These are phyloP conservation scores for Lathyrus tuberosus DNA, from an alignment of 306 rosid genomes.

Conservation along the genomic window DNA sequence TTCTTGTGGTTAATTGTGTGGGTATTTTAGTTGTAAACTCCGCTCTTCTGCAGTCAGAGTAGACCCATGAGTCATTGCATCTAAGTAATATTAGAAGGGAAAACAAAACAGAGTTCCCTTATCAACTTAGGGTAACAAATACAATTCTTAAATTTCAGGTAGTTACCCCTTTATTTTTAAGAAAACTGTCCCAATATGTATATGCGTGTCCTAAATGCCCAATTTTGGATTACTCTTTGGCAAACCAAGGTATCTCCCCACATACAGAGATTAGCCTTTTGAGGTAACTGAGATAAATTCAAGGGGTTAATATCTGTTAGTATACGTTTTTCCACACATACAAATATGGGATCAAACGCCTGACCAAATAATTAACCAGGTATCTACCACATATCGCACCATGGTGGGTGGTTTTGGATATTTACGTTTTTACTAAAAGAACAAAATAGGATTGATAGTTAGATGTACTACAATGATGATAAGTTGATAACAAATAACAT, in stretches of 20 bases:
- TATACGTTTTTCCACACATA: neutral
- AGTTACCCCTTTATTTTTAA: constrained; percentile 10
- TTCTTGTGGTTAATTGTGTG: constrained; percentile 18
- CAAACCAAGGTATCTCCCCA: neutral
- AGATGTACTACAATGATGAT: too few relatives aligned
- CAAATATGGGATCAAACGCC: neutral
- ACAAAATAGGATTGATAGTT: too few relatives aligned
- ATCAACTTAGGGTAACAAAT: constrained; percentile 15
- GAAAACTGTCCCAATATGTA: neutral
- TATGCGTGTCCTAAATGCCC: neutral
- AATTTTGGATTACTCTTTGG: neutral
- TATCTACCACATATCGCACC: too few relatives aligned
- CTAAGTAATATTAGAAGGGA: constrained; percentile 7
- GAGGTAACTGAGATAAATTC: neutral
- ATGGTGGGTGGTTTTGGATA: too few relatives aligned
- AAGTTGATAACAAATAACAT: too few relatives aligned
- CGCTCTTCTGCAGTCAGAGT: constrained; percentile 9
- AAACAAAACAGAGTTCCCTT: neutral
- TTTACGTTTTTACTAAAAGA: too few relatives aligned
- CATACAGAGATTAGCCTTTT: neutral
- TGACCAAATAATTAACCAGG: neutral
- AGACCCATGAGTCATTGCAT: constrained; percentile 18
- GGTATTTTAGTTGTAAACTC: neutral
- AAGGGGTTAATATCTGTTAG: neutral
- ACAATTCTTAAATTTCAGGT: neutral